Evolutionary conservation across 306 rosid genomes (phyloP).

Genomic region (Cyamopsis tetragonoloba): DNA sequence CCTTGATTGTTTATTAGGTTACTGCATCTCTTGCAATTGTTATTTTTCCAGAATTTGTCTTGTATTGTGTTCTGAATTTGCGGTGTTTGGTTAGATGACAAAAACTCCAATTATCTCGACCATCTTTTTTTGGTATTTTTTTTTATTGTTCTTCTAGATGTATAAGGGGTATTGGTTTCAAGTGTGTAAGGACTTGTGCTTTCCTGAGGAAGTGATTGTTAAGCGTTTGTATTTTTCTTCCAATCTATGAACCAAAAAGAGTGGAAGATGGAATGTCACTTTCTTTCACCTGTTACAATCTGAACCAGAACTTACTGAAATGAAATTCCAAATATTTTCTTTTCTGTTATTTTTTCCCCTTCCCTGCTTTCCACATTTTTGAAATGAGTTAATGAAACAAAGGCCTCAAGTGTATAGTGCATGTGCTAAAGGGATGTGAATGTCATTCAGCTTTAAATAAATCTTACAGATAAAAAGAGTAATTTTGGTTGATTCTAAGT

Average conservation of each 20-base stretch:
- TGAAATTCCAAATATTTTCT: background rate
- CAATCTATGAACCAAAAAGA: background rate
- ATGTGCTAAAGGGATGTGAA: background rate
- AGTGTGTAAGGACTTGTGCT: background rate
- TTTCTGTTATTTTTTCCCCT: background rate
- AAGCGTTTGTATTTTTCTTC: background rate
- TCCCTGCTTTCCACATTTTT: conserved; percentile 7
- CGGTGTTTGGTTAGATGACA: background rate
- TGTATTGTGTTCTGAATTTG: background rate
- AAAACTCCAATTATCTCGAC: background rate
- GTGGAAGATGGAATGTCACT: conserved; percentile 9
- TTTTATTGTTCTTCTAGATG: background rate
- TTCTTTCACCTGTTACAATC: conserved; percentile 3
- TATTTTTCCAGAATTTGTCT: background rate
- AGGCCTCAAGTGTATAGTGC: background rate
- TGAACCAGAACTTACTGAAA: background rate
- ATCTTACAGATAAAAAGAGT: background rate
- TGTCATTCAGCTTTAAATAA: background rate
- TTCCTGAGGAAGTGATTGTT: background rate
- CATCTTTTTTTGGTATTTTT: background rate
- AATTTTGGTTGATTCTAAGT: background rate
- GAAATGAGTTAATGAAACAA: background rate
- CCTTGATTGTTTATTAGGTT: background rate
- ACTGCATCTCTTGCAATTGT: conserved; percentile 1
- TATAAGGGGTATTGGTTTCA: background rate